Conservation (phyloP, 306 rosid species). For the Acacia crassicarpa region DNA sequence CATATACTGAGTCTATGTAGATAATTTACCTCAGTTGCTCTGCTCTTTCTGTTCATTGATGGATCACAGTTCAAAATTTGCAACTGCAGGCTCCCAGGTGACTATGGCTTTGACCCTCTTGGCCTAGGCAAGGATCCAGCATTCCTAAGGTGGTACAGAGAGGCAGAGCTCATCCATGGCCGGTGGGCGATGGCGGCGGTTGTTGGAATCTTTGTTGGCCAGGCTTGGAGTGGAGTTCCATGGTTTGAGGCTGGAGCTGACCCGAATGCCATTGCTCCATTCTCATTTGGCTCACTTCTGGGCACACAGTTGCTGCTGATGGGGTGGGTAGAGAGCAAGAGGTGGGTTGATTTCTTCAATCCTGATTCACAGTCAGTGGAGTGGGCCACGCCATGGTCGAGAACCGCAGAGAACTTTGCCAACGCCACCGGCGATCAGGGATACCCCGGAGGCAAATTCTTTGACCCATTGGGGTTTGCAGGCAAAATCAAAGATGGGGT, state of each 20-base stretch:
- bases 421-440: constrained; percentile 93
- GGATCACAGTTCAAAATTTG: not conserved
- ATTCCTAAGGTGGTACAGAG: constrained; percentile 97
- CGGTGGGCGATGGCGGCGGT: constrained; percentile 99
- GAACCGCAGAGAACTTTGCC: constrained; percentile 81
- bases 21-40: not conserved
- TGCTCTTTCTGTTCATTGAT: not conserved
- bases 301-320: constrained; percentile 91
- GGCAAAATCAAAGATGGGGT: constrained; percentile 61
- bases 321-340: constrained; percentile 99
- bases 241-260: constrained; percentile 98
- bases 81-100: constrained; percentile 84
- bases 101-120: constrained; percentile 92
- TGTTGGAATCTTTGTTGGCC: constrained; percentile 89
- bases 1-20: not conserved
- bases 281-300: constrained; percentile 88
- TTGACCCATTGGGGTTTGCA: constrained; percentile 78
- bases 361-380: constrained; percentile 94
- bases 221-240: constrained; percentile 97
- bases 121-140: constrained; percentile 95
- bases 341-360: constrained; percentile 98
- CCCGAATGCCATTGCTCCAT: constrained; percentile 88
- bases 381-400: constrained; percentile 99
- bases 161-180: constrained; percentile 98
- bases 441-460: constrained; percentile 95